These are phyloP conservation scores for Ophiostoma ulmi DNA, from an alignment of 2,329 filamentous ascomycete genomes.

Conservation along the genomic window DNA sequence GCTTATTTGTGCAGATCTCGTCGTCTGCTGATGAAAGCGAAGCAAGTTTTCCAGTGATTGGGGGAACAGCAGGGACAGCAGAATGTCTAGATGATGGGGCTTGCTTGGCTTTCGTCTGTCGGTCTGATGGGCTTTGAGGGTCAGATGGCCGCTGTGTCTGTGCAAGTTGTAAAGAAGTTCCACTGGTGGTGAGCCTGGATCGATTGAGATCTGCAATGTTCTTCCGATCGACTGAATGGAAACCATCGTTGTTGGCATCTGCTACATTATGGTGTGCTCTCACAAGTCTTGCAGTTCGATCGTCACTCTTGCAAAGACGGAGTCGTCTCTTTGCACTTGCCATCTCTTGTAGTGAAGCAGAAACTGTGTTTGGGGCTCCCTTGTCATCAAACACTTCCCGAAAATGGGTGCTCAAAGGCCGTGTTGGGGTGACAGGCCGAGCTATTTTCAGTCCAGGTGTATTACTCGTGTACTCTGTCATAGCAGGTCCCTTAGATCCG, in stretches of 20 bases:
- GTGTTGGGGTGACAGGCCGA: slow-evolving; percentile 5
- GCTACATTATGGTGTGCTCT: background rate
- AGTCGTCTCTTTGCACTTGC: slow-evolving; percentile 18
- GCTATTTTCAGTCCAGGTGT: slow-evolving; percentile 23
- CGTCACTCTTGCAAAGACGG: slow-evolving; percentile 22
- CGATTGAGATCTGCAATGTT: background rate
- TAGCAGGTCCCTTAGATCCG: slow-evolving; percentile 26
- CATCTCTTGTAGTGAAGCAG: background rate
- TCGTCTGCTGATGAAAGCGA: background rate
- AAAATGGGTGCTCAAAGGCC: background rate
- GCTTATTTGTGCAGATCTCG: slow-evolving; percentile 36
- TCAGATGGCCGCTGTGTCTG: background rate
- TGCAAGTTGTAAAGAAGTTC: background rate
- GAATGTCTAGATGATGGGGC: background rate
- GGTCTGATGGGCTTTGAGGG: background rate
- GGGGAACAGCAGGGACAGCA: background rate
- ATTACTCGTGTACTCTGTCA: slow-evolving; percentile 31
- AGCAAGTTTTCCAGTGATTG: background rate
- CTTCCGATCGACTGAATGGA: background rate
- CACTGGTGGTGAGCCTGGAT: background rate
- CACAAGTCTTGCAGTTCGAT: background rate
- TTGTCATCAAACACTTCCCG: background rate
- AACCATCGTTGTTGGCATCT: background rate
- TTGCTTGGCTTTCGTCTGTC: background rate
- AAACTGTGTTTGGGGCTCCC: background rate